phyloP scores from a whole-genome alignment of 164 flowering plant genomes.

The Macadamia tetraphylla region DNA sequence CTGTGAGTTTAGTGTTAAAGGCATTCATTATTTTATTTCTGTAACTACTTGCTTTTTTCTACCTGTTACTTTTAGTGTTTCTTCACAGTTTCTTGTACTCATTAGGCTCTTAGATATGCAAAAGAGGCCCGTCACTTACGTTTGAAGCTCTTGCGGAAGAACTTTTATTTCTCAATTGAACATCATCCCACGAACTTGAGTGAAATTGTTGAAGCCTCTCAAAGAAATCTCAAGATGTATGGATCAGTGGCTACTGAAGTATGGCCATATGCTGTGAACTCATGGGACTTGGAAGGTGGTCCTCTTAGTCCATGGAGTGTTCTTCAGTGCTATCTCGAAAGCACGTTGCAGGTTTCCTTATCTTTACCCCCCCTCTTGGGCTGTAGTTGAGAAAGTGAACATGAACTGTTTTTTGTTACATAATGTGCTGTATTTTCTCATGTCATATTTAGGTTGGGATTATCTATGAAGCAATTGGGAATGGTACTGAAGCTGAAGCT shows the following conservation, averaged over 20 bases:
- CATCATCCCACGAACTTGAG: constrained; percentile 22
- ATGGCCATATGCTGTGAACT: constrained; percentile 32
- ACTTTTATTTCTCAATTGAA: constrained; percentile 43
- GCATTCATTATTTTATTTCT: not conserved
- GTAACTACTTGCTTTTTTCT: not conserved
- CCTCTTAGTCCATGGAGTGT: constrained; percentile 81
- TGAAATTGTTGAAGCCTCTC: constrained; percentile 22
- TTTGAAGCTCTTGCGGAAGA: constrained; percentile 52
- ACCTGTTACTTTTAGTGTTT: not conserved
- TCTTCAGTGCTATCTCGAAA: constrained; percentile 81
- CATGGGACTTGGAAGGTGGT: constrained; percentile 33
- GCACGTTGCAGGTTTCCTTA: constrained; percentile 72
- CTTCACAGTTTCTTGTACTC: constrained; percentile 1
- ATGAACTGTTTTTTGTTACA: not conserved
- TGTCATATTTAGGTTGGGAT: constrained; percentile 52
- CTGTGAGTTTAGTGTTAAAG: not conserved
- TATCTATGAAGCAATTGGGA: constrained; percentile 70
- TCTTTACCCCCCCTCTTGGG: not conserved
- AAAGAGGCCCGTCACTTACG: constrained; percentile 70
- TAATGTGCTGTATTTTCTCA: not conserved
- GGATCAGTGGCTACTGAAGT: constrained; percentile 38
- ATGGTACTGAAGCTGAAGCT: constrained; percentile 69
- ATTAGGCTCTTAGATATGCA: constrained; percentile 78
- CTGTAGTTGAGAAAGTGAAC: not conserved
- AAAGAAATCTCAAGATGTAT: constrained; percentile 32